Conservation (phyloP, 495 filamentous ascomycete species). For the Pyrenopolyporus hunteri region DNA sequence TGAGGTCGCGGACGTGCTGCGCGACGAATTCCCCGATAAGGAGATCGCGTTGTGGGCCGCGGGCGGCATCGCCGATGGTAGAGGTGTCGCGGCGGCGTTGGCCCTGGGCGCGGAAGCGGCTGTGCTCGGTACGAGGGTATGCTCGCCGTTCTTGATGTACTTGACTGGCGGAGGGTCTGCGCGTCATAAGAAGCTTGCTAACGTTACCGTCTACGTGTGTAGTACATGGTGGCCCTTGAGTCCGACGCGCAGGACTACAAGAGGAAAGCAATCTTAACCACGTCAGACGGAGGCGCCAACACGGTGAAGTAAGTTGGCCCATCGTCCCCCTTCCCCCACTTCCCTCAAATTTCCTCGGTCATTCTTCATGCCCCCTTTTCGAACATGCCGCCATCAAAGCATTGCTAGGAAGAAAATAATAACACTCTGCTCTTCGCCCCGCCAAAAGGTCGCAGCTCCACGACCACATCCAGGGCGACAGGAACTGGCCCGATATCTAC, state of each 20-base stretch:
- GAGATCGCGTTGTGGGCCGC: constrained; percentile 69
- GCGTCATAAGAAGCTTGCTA: background rate
- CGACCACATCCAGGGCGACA: constrained; percentile 69
- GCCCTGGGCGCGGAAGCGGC: constrained; percentile 68
- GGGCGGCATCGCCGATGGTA: constrained; percentile 73
- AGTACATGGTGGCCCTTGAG: constrained; percentile 69
- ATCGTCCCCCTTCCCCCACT: background rate
- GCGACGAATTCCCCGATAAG: constrained; percentile 39
- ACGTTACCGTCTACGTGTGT: background rate
- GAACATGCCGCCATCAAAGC: background rate
- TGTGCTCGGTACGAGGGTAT: constrained; percentile 72
- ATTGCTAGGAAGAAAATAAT: background rate
- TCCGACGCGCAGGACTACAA: constrained; percentile 66
- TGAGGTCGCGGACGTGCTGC: constrained; percentile 58
- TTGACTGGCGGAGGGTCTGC: background rate
- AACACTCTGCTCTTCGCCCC: background rate
- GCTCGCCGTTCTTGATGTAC: constrained; percentile 8
- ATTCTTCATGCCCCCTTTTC: background rate
- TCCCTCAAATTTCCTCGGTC: too few species aligned
- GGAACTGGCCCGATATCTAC: constrained; percentile 68
- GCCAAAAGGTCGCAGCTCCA: constrained; percentile 64
- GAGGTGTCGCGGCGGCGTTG: constrained; percentile 68
- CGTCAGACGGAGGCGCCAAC: constrained; percentile 65
- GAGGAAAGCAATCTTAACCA: constrained; percentile 63
- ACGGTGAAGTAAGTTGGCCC: constrained; percentile 60